These are phyloP conservation scores for Ceratobasidium papillatum DNA, from an alignment of 1,284 basidiomycete genomes.

Conservation along the genomic window DNA sequence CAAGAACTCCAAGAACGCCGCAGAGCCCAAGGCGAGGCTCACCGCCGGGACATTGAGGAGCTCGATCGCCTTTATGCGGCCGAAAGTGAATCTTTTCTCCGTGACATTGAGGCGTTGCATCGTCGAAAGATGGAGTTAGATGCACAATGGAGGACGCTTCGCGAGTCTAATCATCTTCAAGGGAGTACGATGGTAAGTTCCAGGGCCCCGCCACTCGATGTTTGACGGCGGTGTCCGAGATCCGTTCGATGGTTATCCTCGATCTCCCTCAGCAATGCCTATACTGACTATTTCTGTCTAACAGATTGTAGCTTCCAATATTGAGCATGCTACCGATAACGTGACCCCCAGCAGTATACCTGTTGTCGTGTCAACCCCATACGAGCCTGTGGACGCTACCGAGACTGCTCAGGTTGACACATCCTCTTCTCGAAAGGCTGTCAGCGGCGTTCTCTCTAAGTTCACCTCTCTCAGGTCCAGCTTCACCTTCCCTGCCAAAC, in stretches of 20 bases:
- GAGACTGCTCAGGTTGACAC: background rate
- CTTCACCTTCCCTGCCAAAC: constrained; percentile 42
- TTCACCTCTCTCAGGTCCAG: constrained; percentile 35
- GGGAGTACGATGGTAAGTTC: background rate
- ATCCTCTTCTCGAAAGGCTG: background rate
- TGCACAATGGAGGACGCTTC: constrained; percentile 19
- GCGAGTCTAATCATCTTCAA: background rate
- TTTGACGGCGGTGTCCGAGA: constrained; percentile 21
- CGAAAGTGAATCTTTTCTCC: constrained; percentile 16
- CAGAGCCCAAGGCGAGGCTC: constrained; percentile 12
- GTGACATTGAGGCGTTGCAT: background rate
- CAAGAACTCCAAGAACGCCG: constrained; percentile 29
- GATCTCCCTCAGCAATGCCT: background rate
- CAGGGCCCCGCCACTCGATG: constrained; percentile 7
- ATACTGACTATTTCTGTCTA: background rate
- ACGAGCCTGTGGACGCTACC: background rate
- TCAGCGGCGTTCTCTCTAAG: background rate
- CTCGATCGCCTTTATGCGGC: constrained; percentile 9
- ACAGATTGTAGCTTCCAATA: constrained; percentile 24
- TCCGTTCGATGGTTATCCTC: constrained; percentile 4
- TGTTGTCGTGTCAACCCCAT: background rate
- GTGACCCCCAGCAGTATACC: background rate
- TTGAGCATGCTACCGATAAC: background rate
- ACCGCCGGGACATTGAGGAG: constrained; percentile 10
- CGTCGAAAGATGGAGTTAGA: constrained; percentile 14